A percentile compares a stretch with the other conserved stretches of the same genome.
Conservation (phyloP, 78 protist species). For the Dictyostelium discoideum region dicty_2.7 NC_007091.3:4631501-4632000, state of each 20-base stretch:
- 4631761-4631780: neutral
- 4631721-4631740: neutral
- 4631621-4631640: neutral
- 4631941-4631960: neutral
- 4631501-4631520: conserved; percentile 19
- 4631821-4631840: neutral
- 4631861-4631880: neutral
- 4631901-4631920: neutral
- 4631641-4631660: neutral
- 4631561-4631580: neutral
- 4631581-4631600: neutral
- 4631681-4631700: neutral
- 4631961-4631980: neutral
- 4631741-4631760: neutral
- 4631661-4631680: neutral
- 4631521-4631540: neutral
- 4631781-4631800: neutral
- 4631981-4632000: neutral
- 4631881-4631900: neutral
- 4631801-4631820: neutral
- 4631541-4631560: neutral
- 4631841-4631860: neutral
- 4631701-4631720: neutral
- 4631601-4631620: neutral
- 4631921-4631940: neutral